Percentiles rank a stretch among this genome's conserved stretches.
These are phyloP conservation scores for Salinomyces thailandicus DNA, from an alignment of 2,329 filamentous ascomycete species.

Conservation along the genomic window DNA sequence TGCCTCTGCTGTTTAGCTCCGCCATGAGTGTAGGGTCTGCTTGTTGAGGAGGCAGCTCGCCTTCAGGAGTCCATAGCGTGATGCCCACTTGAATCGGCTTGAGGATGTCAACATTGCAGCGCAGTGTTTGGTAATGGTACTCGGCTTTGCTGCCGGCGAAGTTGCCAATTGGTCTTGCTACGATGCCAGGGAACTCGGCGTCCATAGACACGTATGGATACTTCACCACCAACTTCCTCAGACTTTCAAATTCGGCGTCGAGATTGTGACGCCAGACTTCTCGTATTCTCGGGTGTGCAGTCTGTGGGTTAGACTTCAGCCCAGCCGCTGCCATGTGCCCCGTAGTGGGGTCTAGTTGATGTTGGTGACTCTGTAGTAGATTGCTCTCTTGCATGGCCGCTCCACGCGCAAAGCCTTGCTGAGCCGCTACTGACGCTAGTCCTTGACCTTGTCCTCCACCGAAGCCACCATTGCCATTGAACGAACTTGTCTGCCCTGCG, in stretches of 20 bases:
- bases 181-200: conserved; percentile 96
- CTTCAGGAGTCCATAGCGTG: conserved; percentile 82
- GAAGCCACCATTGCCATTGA: conserved; percentile 21
- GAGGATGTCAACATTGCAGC: conserved; percentile 92
- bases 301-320: conserved; percentile 40
- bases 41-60: conserved; percentile 69
- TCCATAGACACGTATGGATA: conserved; percentile 99
- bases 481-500: conserved; percentile 12
- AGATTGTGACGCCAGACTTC: conserved; percentile 95
- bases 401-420: conserved; percentile 76
- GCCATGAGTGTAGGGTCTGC: conserved; percentile 41
- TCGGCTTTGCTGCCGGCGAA: conserved; percentile 85
- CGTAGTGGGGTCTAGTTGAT: conserved; percentile 17
- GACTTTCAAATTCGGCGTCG: conserved; percentile 75
- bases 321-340: conserved; percentile 32
- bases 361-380: conserved; percentile 8
- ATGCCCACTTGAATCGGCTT: conserved; percentile 97
- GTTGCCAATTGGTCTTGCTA: conserved; percentile 85
- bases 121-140: conserved; percentile 96
- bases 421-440: conserved; percentile 74
- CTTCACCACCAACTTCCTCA: conserved; percentile 74
- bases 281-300: conserved; percentile 67
- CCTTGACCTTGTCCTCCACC: conserved; percentile 44
- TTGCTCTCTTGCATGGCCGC: conserved; percentile 43
- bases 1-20: conserved; percentile 24